Percentiles rank a stretch among this genome's conserved stretches.
Conservation (phyloP, 805 yeast genomes). For the Metschnikowia corniflorae region DNA sequence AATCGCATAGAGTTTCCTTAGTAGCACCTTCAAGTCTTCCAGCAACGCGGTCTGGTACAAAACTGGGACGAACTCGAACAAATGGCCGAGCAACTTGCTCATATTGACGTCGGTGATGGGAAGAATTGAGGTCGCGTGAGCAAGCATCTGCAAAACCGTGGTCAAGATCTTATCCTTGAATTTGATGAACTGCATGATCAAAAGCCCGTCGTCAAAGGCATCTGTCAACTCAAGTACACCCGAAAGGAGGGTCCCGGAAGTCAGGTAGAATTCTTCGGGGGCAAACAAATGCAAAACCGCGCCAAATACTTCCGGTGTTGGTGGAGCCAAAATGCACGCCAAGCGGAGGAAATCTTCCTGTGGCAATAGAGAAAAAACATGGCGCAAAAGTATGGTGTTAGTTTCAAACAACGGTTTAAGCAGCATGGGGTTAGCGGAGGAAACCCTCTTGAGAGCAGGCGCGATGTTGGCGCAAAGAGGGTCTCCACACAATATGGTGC, state of each 20-base stretch:
- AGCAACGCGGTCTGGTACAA: constrained; percentile 30
- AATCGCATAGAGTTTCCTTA: constrained; percentile 27
- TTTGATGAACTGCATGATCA: constrained; percentile 37
- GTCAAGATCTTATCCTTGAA: constrained; percentile 27
- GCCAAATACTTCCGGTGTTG: constrained; percentile 21
- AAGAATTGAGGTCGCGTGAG: constrained; percentile 24
- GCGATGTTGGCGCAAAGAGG: constrained; percentile 25
- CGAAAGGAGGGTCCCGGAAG: constrained; percentile 26
- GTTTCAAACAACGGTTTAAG: constrained; percentile 31
- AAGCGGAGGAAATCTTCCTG: constrained; percentile 36
- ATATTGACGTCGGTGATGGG: constrained; percentile 35
- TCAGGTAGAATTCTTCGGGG: constrained; percentile 27
- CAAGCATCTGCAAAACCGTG: constrained; percentile 27
- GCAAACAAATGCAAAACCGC: constrained; percentile 22
- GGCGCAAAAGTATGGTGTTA: constrained; percentile 25
- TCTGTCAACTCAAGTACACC: constrained; percentile 30
- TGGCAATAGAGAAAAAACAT: constrained; percentile 23
- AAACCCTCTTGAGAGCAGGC: constrained; percentile 23
- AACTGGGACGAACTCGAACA: constrained; percentile 32
- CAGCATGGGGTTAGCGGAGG: constrained; percentile 28
- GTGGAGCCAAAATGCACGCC: constrained; percentile 23
- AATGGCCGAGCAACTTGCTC: constrained; percentile 21
- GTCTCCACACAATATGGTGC: constrained; percentile 37
- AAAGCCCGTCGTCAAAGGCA: constrained; percentile 27
- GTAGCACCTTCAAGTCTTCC: constrained; percentile 22